Percentiles rank a stretch among this genome's conserved stretches.
These are phyloP conservation scores for Pyrus communis DNA, from an alignment of 306 rosid species.

Conservation along the genomic window DNA sequence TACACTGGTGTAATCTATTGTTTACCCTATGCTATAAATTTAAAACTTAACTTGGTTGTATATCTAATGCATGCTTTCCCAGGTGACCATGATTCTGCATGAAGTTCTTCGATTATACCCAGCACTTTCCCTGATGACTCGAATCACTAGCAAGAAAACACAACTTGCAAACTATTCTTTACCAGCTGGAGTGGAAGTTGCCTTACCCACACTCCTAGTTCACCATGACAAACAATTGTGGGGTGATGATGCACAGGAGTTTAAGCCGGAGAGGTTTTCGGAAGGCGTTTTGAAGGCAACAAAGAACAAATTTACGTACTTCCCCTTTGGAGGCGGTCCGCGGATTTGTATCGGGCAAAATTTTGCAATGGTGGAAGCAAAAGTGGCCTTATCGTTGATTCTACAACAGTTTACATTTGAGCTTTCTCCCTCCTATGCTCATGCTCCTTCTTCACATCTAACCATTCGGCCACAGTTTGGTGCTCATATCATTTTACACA, in stretches of 20 bases:
- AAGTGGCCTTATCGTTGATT: constrained; percentile 29
- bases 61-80: neutral
- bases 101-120: constrained; percentile 66
- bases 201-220: neutral
- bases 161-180: constrained; percentile 22
- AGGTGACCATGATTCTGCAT: constrained; percentile 54
- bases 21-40: neutral
- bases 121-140: neutral
- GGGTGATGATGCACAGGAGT: constrained; percentile 39
- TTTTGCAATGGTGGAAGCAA: constrained; percentile 28
- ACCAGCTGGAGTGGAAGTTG: constrained; percentile 17
- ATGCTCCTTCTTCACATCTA: constrained; percentile 17
- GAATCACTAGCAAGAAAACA: constrained; percentile 1
- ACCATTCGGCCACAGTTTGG: constrained; percentile 36
- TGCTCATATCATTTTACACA: neutral
- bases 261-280: constrained; percentile 34
- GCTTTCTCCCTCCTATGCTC: constrained; percentile 22
- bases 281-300: neutral
- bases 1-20: neutral
- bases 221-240: constrained; percentile 27
- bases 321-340: neutral
- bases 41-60: neutral
- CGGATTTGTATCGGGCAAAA: neutral
- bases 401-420: neutral
- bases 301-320: neutral